phyloP scores from a whole-genome alignment of 805 yeast species.

The Naumovozyma dairenensis region DNA sequence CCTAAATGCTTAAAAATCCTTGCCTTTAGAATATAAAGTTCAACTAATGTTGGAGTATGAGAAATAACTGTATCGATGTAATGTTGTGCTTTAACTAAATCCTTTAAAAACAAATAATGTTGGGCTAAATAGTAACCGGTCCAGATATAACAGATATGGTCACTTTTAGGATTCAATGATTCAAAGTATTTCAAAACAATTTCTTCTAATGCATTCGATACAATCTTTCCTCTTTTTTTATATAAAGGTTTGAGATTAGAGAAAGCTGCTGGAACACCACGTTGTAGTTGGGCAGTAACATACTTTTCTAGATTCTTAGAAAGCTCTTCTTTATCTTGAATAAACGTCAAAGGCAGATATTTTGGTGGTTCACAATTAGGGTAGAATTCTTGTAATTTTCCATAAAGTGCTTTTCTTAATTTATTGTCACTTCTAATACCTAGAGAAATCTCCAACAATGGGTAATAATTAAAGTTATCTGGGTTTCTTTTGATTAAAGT shows the following conservation, averaged over 20 bases:
- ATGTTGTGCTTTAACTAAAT: constrained; percentile 44
- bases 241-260: constrained; percentile 77
- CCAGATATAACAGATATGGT: constrained; percentile 46
- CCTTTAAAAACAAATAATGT: constrained; percentile 51
- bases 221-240: constrained; percentile 33
- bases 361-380: constrained; percentile 79
- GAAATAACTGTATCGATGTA: constrained; percentile 52
- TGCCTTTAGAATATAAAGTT: constrained; percentile 70
- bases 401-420: constrained; percentile 52
- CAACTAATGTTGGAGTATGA: constrained; percentile 79
- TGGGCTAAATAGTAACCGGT: constrained; percentile 66
- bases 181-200: constrained; percentile 43
- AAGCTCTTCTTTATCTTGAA: constrained; percentile 41
- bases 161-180: constrained; percentile 20
- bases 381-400: constrained; percentile 54
- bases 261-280: constrained; percentile 88
- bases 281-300: constrained; percentile 48
- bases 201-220: constrained; percentile 36
- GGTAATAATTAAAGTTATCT: constrained; percentile 59
- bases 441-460: constrained; percentile 54
- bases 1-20: constrained; percentile 67
- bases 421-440: constrained; percentile 37
- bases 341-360: constrained; percentile 66
- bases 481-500: constrained; percentile 76
- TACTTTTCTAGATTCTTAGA: constrained; percentile 41